Evolutionary conservation across 2,329 filamentous ascomycete genomes (phyloP).

Genomic region (Stromatinia cepivora): DNA sequence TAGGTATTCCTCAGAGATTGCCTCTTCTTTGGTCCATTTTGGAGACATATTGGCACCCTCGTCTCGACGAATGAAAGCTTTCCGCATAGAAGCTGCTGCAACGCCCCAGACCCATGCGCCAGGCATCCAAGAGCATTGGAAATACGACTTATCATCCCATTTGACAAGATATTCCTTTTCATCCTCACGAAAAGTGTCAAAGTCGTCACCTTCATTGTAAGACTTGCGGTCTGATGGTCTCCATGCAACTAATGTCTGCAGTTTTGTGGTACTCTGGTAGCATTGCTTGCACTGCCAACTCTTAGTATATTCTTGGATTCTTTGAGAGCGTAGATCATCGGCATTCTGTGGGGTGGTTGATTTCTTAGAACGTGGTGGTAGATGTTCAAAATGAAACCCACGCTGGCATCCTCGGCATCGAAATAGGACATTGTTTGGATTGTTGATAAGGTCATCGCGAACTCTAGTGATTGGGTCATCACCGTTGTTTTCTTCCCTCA

Average conservation of each 20-base stretch:
- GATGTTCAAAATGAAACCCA: constrained; percentile 81
- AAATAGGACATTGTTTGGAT: constrained; percentile 74
- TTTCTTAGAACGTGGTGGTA: constrained; percentile 52
- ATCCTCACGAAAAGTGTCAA: constrained; percentile 64
- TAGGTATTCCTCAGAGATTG: constrained; percentile 83
- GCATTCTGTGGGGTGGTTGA: constrained; percentile 44
- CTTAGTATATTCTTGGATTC: constrained; percentile 69
- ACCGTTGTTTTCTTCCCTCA: constrained; percentile 76
- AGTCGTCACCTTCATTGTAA: constrained; percentile 54
- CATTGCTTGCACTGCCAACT: constrained; percentile 85
- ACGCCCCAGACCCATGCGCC: constrained; percentile 86
- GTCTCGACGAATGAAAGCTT: constrained; percentile 73
- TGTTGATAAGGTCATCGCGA: constrained; percentile 66
- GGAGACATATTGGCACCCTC: constrained; percentile 59
- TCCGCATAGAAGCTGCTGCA: constrained; percentile 62
- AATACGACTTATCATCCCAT: constrained; percentile 80
- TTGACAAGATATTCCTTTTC: constrained; percentile 92
- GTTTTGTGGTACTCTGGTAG: constrained; percentile 60
- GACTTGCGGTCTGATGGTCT: constrained; percentile 63
- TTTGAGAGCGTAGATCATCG: constrained; percentile 56
- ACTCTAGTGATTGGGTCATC: constrained; percentile 73
- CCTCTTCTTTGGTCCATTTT: constrained; percentile 71
- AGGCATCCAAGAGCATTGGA: constrained; percentile 81
- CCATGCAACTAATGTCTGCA: constrained; percentile 85
- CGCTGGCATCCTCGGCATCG: constrained; percentile 76